phyloP scores from a whole-genome alignment of 371 early-diverging fungal genomes.

The Mucor velutinosus region DNA sequence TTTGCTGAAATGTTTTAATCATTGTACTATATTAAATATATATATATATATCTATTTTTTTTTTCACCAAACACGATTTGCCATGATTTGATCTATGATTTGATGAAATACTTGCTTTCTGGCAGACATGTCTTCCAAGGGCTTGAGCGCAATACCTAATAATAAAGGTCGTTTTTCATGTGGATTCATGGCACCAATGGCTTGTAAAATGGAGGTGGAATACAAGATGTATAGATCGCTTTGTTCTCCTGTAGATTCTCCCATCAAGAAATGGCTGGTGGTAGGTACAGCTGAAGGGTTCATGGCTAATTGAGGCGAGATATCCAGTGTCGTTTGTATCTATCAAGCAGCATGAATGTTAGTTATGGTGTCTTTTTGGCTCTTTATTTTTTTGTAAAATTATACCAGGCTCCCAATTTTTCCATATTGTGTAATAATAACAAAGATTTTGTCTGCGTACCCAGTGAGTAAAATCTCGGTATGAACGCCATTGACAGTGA shows the following conservation, averaged over 20 bases:
- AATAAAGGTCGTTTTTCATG: constrained; percentile 62
- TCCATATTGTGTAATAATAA: constrained; percentile 67
- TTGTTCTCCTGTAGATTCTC: constrained; percentile 54
- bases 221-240: constrained; percentile 65
- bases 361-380: neutral
- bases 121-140: constrained; percentile 38
- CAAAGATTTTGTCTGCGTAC: constrained; percentile 66
- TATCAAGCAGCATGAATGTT: constrained; percentile 4
- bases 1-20: constrained; percentile 52
- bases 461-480: constrained; percentile 68
- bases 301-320: constrained; percentile 45
- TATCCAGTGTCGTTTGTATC: constrained; percentile 55
- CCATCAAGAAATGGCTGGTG: constrained; percentile 53
- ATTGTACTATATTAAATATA: neutral
- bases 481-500: constrained; percentile 54
- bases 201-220: constrained; percentile 66
- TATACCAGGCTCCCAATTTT: constrained; percentile 64
- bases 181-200: constrained; percentile 64
- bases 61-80: constrained; percentile 38
- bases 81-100: constrained; percentile 45
- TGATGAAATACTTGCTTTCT: constrained; percentile 38
- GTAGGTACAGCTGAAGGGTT: constrained; percentile 52
- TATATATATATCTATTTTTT: neutral
- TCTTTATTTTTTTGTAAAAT: neutral
- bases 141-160: constrained; percentile 63